Conservation (phyloP, 352 stramenopile species). For the Ochromonadaceae sp. region DNA sequence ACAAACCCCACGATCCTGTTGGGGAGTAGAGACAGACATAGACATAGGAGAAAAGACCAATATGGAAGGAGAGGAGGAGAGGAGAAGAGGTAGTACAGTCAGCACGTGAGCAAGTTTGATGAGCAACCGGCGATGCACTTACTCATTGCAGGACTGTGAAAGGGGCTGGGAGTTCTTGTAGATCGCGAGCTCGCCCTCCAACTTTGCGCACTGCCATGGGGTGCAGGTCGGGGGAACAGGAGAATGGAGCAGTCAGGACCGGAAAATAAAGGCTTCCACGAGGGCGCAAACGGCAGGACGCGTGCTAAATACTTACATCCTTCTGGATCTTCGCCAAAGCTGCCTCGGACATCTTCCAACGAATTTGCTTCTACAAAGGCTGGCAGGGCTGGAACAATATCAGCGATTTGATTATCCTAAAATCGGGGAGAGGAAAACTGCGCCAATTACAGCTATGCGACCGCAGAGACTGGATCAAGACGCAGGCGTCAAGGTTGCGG, state of each 20-base stretch:
- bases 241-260: not conserved
- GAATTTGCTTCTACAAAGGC: too few species aligned
- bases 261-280: not conserved
- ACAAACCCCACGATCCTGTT: too few species aligned
- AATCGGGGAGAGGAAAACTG: too few species aligned
- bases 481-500: too few species aligned
- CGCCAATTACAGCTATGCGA: too few species aligned
- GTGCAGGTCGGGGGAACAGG: not conserved
- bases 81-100: not conserved
- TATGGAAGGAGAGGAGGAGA: not conserved
- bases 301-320: not conserved
- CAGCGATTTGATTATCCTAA: too few species aligned
- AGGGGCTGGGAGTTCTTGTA: conserved; percentile 11
- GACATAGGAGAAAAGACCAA: not conserved
- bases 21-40: not conserved
- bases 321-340: conserved; percentile 15
- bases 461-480: too few species aligned
- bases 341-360: conserved; percentile 9
- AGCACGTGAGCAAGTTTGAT: not conserved
- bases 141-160: conserved; percentile 2
- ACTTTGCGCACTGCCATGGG: conserved; percentile 8
- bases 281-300: not conserved
- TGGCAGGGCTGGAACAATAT: too few species aligned
- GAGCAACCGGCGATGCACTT: not conserved
- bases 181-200: not conserved